These are phyloP conservation scores for Chenopodium berlandieri DNA, from an alignment of 148 eudicot species.

Conservation along the genomic window DNA sequence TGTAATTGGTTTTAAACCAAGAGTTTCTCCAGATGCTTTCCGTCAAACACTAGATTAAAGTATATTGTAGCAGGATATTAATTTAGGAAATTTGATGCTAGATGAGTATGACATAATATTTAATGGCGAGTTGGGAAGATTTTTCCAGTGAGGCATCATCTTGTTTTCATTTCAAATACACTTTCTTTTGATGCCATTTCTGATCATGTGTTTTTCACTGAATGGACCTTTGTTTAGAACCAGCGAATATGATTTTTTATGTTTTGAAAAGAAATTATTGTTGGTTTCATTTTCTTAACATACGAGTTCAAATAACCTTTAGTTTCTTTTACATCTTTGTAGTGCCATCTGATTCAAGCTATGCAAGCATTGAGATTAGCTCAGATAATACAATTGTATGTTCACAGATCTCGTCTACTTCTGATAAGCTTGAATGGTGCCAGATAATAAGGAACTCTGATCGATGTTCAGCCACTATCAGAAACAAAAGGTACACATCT, in stretches of 20 bases:
- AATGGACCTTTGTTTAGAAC: background rate
- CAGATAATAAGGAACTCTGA: conserved; percentile 62
- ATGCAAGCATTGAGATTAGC: conserved; percentile 51
- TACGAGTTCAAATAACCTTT: background rate
- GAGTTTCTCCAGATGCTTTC: background rate
- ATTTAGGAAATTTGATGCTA: background rate
- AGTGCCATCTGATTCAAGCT: conserved; percentile 58
- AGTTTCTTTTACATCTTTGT: conserved; percentile 20
- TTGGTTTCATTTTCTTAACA: background rate
- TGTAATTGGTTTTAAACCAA: background rate
- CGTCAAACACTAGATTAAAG: background rate
- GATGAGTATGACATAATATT: background rate
- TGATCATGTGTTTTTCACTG: background rate
- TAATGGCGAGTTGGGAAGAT: background rate
- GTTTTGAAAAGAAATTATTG: background rate
- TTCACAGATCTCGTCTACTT: conserved; percentile 44
- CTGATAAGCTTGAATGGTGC: conserved; percentile 64
- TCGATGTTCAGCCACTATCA: conserved; percentile 54
- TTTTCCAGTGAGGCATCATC: background rate
- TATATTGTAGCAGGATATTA: background rate
- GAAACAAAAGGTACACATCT: conserved; percentile 53
- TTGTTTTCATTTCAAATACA: background rate
- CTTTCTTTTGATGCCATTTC: background rate
- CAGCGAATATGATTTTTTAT: background rate
- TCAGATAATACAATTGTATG: conserved; percentile 45